A percentile compares a stretch with the other conserved stretches of the same genome.
Conservation (phyloP, 805 yeast species). For the Kockiozyma suomiensis region DNA sequence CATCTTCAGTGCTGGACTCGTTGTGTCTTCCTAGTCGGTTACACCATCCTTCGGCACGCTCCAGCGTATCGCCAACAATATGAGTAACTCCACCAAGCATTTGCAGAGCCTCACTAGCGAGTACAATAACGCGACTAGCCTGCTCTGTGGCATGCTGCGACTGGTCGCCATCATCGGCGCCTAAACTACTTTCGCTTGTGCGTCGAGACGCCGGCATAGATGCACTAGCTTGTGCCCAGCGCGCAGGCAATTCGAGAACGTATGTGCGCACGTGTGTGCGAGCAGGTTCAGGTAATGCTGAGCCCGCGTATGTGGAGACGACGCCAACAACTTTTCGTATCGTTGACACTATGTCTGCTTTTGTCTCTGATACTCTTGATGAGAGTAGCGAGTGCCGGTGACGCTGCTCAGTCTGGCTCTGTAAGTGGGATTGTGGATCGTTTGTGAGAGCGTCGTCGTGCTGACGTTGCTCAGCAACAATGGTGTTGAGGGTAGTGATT, state of each 20-base stretch:
- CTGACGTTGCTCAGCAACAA: slow-evolving; percentile 47
- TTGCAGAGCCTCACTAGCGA: slow-evolving; percentile 87
- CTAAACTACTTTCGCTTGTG: neutral
- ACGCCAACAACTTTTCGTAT: slow-evolving; percentile 85
- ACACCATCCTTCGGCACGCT: slow-evolving; percentile 83
- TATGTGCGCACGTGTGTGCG: slow-evolving; percentile 79
- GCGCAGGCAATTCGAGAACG: slow-evolving; percentile 70
- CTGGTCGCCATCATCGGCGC: neutral
- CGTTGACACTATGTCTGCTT: slow-evolving; percentile 82
- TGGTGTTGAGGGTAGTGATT: slow-evolving; percentile 62
- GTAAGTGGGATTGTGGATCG: no score
- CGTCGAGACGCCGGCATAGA: slow-evolving; percentile 28
- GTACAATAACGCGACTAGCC: slow-evolving; percentile 72
- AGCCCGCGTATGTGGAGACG: slow-evolving; percentile 81
- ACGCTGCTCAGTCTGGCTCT: slow-evolving; percentile 29
- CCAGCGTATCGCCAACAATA: slow-evolving; percentile 82
- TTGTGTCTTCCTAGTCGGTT: slow-evolving; percentile 39
- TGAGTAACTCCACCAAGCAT: slow-evolving; percentile 81
- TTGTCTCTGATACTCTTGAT: slow-evolving; percentile 47
- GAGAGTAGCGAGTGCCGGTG: slow-evolving; percentile 22
- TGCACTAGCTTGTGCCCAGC: slow-evolving; percentile 58
- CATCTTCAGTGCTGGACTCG: neutral
- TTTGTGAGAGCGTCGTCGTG: neutral
- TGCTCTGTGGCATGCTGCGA: slow-evolving; percentile 32
- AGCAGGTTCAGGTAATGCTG: slow-evolving; percentile 73